Conservation (phyloP, 495 filamentous ascomycete genomes). For the Aspergillus conjunctus region DNA sequence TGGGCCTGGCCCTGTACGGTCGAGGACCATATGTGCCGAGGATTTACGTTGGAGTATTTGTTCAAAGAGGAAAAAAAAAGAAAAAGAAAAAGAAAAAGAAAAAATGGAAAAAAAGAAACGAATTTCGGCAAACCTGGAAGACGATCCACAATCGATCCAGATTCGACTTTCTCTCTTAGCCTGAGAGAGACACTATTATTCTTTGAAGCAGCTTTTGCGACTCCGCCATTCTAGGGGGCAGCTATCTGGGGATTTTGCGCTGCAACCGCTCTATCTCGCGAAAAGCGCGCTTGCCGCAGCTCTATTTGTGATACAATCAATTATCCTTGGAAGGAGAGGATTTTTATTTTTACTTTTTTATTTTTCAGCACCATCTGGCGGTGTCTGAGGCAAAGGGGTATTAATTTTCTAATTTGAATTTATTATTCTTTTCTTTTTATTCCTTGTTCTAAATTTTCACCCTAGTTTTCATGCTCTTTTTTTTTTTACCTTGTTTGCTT, state of each 20-base stretch:
- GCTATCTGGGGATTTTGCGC: slow-evolving; percentile 40
- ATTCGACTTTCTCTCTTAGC: slow-evolving; percentile 6
- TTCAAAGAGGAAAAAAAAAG: not conserved
- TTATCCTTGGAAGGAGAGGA: not conserved
- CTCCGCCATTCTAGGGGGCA: slow-evolving; percentile 3
- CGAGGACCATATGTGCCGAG: slow-evolving; percentile 15
- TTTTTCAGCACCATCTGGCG: slow-evolving; percentile 14
- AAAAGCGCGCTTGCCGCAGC: slow-evolving; percentile 51
- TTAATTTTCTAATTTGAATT: slow-evolving; percentile 7
- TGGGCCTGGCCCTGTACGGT: slow-evolving; percentile 7
- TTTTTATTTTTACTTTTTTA: slow-evolving; percentile 4
- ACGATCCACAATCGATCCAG: slow-evolving; percentile 25
- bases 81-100: not conserved
- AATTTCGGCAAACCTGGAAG: slow-evolving; percentile 12
- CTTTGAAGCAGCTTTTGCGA: slow-evolving; percentile 1
- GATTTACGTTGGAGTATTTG: slow-evolving; percentile 16
- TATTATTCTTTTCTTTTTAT: slow-evolving; percentile 19
- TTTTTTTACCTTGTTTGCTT: slow-evolving; percentile 16
- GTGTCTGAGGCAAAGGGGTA: slow-evolving; percentile 21
- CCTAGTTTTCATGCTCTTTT: slow-evolving; percentile 7
- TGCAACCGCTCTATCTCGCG: slow-evolving; percentile 45
- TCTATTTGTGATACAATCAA: slow-evolving; percentile 4
- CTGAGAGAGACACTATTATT: not conserved
- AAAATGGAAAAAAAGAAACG: slow-evolving; percentile 1
- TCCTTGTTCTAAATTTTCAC: slow-evolving; percentile 2